Percentiles rank a stretch among this genome's conserved stretches.
phyloP scores from a whole-genome alignment of 2,329 filamentous ascomycete species.

The Penicillium sp. region DNA sequence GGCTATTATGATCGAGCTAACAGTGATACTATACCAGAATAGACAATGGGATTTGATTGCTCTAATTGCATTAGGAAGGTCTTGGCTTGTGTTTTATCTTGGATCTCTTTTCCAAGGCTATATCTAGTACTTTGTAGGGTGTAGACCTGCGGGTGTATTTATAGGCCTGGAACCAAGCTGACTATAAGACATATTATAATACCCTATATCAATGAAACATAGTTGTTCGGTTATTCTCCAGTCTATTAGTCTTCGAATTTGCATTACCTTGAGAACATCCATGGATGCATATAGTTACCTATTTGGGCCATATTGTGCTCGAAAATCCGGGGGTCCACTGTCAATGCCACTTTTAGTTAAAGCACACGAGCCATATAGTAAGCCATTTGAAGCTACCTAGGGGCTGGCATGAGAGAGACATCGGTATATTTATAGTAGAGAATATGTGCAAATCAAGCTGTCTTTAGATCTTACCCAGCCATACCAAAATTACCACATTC shows the following conservation, averaged over 20 bases:
- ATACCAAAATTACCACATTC: slow-evolving; percentile 3
- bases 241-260: not conserved
- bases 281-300: not conserved
- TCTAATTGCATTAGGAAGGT: not conserved
- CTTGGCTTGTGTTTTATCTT: not conserved
- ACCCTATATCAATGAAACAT: not conserved
- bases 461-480: not conserved
- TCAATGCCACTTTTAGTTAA: not conserved
- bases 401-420: not conserved
- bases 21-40: not conserved
- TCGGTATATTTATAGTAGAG: not conserved
- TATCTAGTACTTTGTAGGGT: not conserved
- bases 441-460: not conserved
- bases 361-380: not conserved
- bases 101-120: not conserved
- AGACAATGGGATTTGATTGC: not conserved
- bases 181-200: not conserved
- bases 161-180: not conserved
- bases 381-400: not conserved
- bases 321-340: not conserved
- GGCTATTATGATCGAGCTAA: not conserved
- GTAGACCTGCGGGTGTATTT: not conserved
- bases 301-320: no score
- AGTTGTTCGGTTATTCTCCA: not conserved
- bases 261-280: not conserved